A percentile compares a stretch with the other conserved stretches of the same genome.
Conservation (phyloP, 257 asterid genomes). For the Nicotiana tabacum region DNA sequence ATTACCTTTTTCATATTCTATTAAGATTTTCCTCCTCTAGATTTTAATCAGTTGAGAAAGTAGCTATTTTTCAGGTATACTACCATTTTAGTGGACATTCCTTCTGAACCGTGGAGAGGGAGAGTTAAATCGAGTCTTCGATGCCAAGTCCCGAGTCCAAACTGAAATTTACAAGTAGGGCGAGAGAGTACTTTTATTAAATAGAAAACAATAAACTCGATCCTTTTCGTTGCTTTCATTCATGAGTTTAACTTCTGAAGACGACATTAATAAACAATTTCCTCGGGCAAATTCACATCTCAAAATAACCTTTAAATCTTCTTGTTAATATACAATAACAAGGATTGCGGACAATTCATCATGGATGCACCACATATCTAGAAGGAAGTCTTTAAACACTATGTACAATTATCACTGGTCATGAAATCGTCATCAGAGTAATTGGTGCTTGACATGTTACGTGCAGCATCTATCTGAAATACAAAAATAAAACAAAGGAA, state of each 20-base stretch:
- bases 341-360: neutral
- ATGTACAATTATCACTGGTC: neutral
- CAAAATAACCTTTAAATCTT: neutral
- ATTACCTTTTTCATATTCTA: too few species aligned
- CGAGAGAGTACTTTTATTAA: neutral
- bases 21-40: too few species aligned
- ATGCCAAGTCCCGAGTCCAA: neutral
- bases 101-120: neutral
- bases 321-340: conserved; percentile 1
- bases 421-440: neutral
- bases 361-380: neutral
- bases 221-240: neutral
- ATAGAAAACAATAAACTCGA: neutral
- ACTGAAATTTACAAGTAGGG: neutral
- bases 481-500: neutral
- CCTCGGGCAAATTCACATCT: neutral
- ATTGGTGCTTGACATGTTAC: neutral
- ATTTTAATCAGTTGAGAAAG: neutral
- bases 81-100: neutral
- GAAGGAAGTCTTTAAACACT: neutral
- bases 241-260: neutral
- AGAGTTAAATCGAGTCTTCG: neutral
- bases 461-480: neutral
- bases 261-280: neutral
- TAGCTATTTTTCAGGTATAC: neutral